Evolutionary conservation across 805 yeast genomes (phyloP).

Genomic region (Priceomyces carsonii): DNA sequence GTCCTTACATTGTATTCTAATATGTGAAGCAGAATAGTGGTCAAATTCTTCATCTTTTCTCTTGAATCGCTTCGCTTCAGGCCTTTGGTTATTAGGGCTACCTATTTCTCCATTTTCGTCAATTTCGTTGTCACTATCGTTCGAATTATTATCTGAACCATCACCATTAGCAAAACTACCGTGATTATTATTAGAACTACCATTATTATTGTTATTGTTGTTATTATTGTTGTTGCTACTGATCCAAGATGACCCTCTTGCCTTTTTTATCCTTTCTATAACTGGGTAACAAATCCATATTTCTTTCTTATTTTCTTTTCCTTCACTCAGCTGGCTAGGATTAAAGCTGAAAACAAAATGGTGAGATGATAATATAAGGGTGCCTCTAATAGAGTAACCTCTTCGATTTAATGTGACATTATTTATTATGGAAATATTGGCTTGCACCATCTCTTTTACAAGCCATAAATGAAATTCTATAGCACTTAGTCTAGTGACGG

Average conservation of each 20-base stretch:
- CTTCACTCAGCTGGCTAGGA: conserved; percentile 12
- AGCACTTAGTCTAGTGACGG: not conserved
- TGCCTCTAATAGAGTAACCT: conserved; percentile 38
- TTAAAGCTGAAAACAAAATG: conserved; percentile 42
- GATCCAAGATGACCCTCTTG: conserved; percentile 53
- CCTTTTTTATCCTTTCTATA: conserved; percentile 60
- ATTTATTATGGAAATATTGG: conserved; percentile 31
- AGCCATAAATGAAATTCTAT: no score
- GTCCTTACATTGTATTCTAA: conserved; percentile 80
- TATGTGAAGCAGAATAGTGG: conserved; percentile 47
- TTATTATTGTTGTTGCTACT: conserved; percentile 12
- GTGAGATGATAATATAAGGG: conserved; percentile 34
- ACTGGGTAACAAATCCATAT: conserved; percentile 93
- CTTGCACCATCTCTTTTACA: conserved; percentile 26
- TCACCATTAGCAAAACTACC: conserved; percentile 6
- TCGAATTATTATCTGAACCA: conserved; percentile 7
- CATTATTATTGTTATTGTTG: conserved; percentile 5
- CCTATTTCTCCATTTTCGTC: not conserved
- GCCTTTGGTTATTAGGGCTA: not conserved
- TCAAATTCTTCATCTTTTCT: conserved; percentile 22
- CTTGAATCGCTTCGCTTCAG: conserved; percentile 9
- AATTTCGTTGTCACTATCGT: conserved; percentile 1
- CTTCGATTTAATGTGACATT: conserved; percentile 39
- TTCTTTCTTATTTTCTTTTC: conserved; percentile 44
- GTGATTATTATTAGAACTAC: conserved; percentile 11